These are phyloP conservation scores for Adenanthera pavonina DNA, from an alignment of 306 rosid genomes.

Conservation along the genomic window DNA sequence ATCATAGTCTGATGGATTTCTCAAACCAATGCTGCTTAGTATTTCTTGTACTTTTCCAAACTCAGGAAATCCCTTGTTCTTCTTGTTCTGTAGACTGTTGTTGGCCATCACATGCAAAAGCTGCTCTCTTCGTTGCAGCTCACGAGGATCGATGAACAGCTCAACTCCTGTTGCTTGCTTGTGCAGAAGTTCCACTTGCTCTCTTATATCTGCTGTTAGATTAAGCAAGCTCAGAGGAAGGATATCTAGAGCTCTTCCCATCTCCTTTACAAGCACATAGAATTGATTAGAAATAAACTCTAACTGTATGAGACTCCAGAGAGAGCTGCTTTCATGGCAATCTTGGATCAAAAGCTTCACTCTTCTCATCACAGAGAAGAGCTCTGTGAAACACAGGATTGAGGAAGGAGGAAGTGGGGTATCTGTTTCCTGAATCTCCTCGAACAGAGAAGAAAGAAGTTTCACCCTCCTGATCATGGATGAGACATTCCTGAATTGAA, in stretches of 20 bases:
- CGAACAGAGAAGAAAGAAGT: conserved; percentile 85
- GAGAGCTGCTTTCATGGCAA: conserved; percentile 72
- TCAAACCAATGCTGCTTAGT: conserved; percentile 69
- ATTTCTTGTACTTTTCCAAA: conserved; percentile 63
- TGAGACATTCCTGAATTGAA: conserved; percentile 64
- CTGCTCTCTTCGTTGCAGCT: conserved; percentile 63
- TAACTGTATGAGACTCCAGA: conserved; percentile 76
- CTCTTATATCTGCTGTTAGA: conserved; percentile 64
- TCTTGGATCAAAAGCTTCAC: conserved; percentile 69
- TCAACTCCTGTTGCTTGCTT: conserved; percentile 74
- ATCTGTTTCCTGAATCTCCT: conserved; percentile 74
- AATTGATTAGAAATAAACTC: conserved; percentile 70
- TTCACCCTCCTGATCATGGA: conserved; percentile 82
- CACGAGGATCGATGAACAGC: conserved; percentile 58
- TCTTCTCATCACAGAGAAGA: conserved; percentile 77
- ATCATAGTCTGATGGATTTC: conserved; percentile 66
- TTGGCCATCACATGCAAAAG: conserved; percentile 71
- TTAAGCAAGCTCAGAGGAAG: conserved; percentile 79
- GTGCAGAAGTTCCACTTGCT: conserved; percentile 87
- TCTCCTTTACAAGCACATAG: conserved; percentile 72
- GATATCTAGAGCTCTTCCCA: conserved; percentile 87
- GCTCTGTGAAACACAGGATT: conserved; percentile 83
- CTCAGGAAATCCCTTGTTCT: conserved; percentile 63
- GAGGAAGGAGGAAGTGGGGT: conserved; percentile 81
- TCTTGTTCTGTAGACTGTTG: conserved; percentile 55